Percentiles rank a stretch among this genome's conserved stretches.
Evolutionary conservation across 2,329 filamentous ascomycete species (phyloP).

Genomic region (Verticillium longisporum): DNA sequence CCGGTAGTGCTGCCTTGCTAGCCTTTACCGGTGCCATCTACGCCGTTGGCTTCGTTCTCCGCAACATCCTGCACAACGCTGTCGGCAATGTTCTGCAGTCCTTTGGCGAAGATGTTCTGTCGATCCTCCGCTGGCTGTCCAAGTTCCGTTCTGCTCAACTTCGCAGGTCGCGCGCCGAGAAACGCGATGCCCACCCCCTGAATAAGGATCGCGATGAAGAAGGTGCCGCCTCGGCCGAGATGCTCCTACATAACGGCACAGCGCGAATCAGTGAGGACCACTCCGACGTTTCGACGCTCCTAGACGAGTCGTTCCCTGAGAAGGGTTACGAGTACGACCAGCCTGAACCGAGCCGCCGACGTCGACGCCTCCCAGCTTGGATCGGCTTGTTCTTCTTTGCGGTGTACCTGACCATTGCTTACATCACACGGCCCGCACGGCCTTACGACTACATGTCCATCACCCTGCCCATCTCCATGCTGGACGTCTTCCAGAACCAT

Average conservation of each 20-base stretch:
- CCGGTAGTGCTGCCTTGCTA: constrained; percentile 18
- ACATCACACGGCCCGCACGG: constrained; percentile 19
- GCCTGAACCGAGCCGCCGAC: not conserved
- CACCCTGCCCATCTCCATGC: constrained; percentile 22
- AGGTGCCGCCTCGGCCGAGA: not conserved
- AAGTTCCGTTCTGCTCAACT: not conserved
- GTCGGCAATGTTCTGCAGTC: constrained; percentile 15
- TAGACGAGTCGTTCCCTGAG: not conserved
- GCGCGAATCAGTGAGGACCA: not conserved
- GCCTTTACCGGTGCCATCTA: constrained; percentile 15
- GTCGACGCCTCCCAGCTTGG: not conserved
- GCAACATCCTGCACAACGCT: constrained; percentile 15
- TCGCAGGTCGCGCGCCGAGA: not conserved
- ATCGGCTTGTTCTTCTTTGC: constrained; percentile 10
- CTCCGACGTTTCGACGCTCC: constrained; percentile 3
- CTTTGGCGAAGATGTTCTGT: constrained; percentile 8
- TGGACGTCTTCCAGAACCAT: constrained; percentile 17
- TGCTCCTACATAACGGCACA: not conserved
- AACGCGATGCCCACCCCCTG: not conserved
- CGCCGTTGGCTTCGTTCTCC: constrained; percentile 14
- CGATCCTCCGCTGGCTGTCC: not conserved
- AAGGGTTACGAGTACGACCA: not conserved
- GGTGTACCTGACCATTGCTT: constrained; percentile 14
- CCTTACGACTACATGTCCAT: constrained; percentile 23
- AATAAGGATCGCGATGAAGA: not conserved